These are phyloP conservation scores for Syzygium syzygioides DNA, from an alignment of 441 rosid genomes.

Conservation along the genomic window DNA sequence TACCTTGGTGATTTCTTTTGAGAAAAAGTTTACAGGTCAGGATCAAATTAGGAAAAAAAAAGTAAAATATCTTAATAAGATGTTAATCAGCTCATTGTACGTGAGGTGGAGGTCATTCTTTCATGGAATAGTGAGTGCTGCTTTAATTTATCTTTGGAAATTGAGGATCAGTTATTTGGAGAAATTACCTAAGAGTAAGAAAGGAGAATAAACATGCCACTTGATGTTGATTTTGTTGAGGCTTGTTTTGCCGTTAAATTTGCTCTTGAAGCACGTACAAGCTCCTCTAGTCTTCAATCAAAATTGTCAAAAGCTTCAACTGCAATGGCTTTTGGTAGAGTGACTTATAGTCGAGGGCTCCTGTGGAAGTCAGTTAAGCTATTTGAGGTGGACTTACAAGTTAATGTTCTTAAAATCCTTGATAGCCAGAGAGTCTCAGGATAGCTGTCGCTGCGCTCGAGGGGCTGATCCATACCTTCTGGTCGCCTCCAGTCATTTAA, in stretches of 20 bases:
- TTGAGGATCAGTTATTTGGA: background rate
- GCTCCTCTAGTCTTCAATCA: background rate
- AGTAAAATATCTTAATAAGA: background rate
- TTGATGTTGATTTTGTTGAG: background rate
- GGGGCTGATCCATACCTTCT: background rate
- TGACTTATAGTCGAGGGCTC: background rate
- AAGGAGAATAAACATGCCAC: background rate
- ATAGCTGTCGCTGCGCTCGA: background rate
- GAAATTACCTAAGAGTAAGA: background rate
- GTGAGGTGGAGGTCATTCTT: background rate
- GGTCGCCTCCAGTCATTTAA: background rate
- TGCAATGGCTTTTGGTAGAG: background rate
- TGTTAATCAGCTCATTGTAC: background rate
- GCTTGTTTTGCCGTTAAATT: background rate
- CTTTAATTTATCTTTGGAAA: background rate
- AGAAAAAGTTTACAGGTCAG: background rate
- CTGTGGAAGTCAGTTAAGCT: background rate
- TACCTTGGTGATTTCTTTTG: background rate
- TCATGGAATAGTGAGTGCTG: background rate
- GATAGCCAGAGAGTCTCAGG: background rate
- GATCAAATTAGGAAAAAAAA: background rate
- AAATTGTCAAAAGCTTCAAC: background rate
- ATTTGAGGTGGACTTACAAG: background rate
- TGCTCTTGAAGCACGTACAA: background rate
- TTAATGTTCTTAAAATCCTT: background rate